phyloP scores from a whole-genome alignment of 1,284 basidiomycete species.

The Heterobasidion irregulare region DNA sequence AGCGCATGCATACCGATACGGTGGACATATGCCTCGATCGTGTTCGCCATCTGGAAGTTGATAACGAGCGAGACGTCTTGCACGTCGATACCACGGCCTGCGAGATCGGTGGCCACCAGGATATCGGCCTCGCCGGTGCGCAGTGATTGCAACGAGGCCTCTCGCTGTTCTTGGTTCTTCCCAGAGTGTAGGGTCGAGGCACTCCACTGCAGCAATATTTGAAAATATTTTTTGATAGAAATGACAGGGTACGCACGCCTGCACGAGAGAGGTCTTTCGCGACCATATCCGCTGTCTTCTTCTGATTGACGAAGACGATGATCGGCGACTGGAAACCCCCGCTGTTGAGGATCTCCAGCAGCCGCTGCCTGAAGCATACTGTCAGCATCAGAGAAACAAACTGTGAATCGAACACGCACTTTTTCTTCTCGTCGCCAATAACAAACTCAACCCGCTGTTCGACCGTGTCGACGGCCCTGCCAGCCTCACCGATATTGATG shows the following conservation, averaged over 20 bases:
- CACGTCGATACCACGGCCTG: conserved; percentile 97
- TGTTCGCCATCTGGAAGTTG: conserved; percentile 96
- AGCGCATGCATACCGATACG: conserved; percentile 69
- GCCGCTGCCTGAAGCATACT: conserved; percentile 45
- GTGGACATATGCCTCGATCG: conserved; percentile 96
- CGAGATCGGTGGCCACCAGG: conserved; percentile 95
- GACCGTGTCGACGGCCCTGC: conserved; percentile 95
- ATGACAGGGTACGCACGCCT: conserved; percentile 43
- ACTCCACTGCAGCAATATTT: conserved; percentile 52
- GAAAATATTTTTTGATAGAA: conserved; percentile 6
- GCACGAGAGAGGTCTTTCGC: conserved; percentile 85
- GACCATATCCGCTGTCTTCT: conserved; percentile 97
- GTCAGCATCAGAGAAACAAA: conserved; percentile 1
- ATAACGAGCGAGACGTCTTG: conserved; percentile 93
- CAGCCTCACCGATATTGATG: conserved; percentile 96
- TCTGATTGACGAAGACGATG: conserved; percentile 99
- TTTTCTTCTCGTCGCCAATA: conserved; percentile 89
- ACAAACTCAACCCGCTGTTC: conserved; percentile 96
- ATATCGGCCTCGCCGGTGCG: conserved; percentile 80
- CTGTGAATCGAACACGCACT: conserved; percentile 39
- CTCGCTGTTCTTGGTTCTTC: conserved; percentile 95
- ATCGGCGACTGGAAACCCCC: conserved; percentile 83
- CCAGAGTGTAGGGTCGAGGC: conserved; percentile 92
- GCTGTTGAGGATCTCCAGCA: conserved; percentile 88
- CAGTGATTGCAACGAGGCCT: conserved; percentile 82